Evolutionary conservation across 2,329 filamentous ascomycete species (phyloP).

Genomic region (Aplosporella prunicola): DNA sequence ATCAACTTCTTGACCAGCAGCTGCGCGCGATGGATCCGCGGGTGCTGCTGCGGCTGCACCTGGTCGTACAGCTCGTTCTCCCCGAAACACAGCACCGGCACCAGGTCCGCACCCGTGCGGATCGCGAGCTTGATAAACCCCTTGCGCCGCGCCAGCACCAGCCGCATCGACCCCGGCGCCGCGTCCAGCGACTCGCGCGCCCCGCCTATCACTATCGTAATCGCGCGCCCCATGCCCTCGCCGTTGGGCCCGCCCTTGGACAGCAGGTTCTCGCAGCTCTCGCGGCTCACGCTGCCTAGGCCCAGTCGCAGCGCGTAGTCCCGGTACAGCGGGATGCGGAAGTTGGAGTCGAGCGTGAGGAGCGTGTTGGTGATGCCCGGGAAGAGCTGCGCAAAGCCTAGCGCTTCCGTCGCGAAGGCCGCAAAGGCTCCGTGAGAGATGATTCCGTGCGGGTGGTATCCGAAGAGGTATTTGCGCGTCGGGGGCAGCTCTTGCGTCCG

Average conservation of each 20-base stretch:
- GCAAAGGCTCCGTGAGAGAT: conserved; percentile 94
- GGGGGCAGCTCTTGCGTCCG: conserved; percentile 71
- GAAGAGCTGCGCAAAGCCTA: conserved; percentile 79
- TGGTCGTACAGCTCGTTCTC: conserved; percentile 97
- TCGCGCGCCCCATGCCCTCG: conserved; percentile 86
- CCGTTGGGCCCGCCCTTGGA: conserved; percentile 65
- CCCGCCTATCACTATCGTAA: conserved; percentile 91
- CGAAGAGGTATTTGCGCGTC: conserved; percentile 88
- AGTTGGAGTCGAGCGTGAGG: conserved; percentile 91
- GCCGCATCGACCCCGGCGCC: conserved; percentile 62
- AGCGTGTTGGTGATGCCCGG: conserved; percentile 92
- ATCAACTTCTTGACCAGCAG: conserved; percentile 74
- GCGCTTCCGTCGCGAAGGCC: conserved; percentile 80
- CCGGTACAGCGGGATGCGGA: conserved; percentile 84
- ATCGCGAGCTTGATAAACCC: conserved; percentile 93
- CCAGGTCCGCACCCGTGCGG: conserved; percentile 82
- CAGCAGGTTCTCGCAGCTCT: conserved; percentile 83
- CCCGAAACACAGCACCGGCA: conserved; percentile 85
- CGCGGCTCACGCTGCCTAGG: conserved; percentile 77
- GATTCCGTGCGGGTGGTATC: conserved; percentile 95
- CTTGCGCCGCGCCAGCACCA: conserved; percentile 76
- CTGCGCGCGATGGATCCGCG: conserved; percentile 70
- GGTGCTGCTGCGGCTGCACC: conserved; percentile 65
- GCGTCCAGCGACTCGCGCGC: conserved; percentile 88
- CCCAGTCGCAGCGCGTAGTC: conserved; percentile 91